Percentiles rank a stretch among this genome's conserved stretches.
These are phyloP conservation scores for Fusarium sp. DNA, from an alignment of 2,329 filamentous ascomycete genomes.

Conservation along the genomic window DNA sequence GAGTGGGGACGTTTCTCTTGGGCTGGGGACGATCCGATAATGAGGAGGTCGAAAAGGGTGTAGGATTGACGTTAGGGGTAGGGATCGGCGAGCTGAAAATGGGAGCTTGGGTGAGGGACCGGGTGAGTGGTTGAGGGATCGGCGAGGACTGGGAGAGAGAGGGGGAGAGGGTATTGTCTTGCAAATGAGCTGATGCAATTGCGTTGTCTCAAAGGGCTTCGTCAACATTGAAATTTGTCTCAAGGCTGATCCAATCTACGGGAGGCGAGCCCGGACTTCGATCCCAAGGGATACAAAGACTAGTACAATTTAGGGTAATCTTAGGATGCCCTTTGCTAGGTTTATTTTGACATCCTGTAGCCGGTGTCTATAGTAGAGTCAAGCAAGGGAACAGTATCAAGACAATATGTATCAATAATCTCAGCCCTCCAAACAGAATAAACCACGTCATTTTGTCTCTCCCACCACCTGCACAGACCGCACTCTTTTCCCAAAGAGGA, in stretches of 20 bases:
- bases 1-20: background rate
- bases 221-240: background rate
- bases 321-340: no score
- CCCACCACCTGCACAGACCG: background rate
- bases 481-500: conserved; percentile 23
- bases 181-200: background rate
- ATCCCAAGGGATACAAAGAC: no score
- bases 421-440: background rate
- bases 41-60: conserved; percentile 14
- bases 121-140: conserved; percentile 10
- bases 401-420: background rate
- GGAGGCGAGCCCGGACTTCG: no score
- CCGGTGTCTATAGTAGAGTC: background rate
- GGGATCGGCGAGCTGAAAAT: conserved; percentile 25
- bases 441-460: conserved; percentile 28
- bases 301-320: no score
- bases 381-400: background rate
- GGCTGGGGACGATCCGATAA: background rate
- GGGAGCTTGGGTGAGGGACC: background rate
- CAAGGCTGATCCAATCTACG: background rate
- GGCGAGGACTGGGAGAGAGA: background rate
- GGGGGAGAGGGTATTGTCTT: background rate
- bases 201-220: background rate
- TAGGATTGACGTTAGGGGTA: conserved; percentile 8
- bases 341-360: no score